Evolutionary conservation across 2,329 filamentous ascomycete genomes (phyloP), one percentile per base, ranked within the genome.

Genomic region (Exophiala bonariae): DNA sequence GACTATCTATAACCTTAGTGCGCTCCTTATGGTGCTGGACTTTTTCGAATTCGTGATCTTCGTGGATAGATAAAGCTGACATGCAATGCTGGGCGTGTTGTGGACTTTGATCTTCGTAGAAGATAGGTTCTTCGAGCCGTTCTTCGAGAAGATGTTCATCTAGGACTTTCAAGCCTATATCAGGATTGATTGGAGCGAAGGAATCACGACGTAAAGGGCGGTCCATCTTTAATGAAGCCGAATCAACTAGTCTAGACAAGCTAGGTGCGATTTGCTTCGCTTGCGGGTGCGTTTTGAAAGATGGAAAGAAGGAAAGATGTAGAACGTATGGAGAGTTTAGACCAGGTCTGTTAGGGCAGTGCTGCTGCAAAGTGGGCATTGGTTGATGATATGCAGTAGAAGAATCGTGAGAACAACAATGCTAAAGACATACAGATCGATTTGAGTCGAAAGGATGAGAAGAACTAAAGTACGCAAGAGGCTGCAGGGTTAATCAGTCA

Each of bases 41-140:
- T 10, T 49, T 45, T 16, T 34, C 37, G 13, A 47, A 4, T 16
- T 37, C 35, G 11, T 18, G 18, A 17, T 52, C 45, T 16, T 47
- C 52, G n/a, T 54, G 14, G 7, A 56, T 20, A 10, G 44, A 40
- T 36, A 56, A 36, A 18, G 40, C 40, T n/a, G 48, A 41, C 17
- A 56, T 37, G 41, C 50, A 47, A 19, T 53, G 50, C 32, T 55
- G 42, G 14, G 49, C 41, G 26, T n/a, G n/a, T n/a, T 19, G 44
- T 3, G 52, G 49, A 10, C 34, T 36, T n/a, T 49, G 45, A 23
- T 55, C 49, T 40, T 55, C 52, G 33, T 47, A 47, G n/a, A 32
- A 33, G 4, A 34, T 33, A 19, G 41, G 39, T 13, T 46, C 41
- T 18, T 44, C 46, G 23, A 49, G 18, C 13, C 14, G 23, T 34